Evolutionary conservation across 2,329 filamentous ascomycete genomes (phyloP).

Genomic region (Phyllosticta citriasiana): DNA sequence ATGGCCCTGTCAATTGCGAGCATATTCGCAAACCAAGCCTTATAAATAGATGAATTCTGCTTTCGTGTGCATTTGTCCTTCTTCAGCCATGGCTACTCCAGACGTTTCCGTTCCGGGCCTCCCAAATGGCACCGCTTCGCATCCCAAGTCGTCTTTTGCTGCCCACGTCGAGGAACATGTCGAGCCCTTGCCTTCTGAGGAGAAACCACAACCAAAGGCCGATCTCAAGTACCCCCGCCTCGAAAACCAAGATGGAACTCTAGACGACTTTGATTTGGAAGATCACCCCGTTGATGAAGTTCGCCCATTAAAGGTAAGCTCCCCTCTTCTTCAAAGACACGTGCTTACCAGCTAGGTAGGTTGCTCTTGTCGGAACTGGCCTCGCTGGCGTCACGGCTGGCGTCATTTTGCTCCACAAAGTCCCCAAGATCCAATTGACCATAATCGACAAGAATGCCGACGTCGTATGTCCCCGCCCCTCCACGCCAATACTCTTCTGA

Average conservation of each 20-base stretch:
- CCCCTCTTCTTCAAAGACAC: neutral
- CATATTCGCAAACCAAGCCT: neutral
- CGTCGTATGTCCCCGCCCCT: constrained; percentile 41
- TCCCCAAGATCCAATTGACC: constrained; percentile 55
- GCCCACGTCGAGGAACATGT: neutral
- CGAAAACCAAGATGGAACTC: neutral
- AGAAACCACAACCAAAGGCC: neutral
- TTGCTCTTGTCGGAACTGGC: constrained; percentile 56
- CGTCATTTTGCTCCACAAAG: constrained; percentile 55
- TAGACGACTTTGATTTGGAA: constrained; percentile 20
- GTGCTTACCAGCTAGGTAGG: constrained; percentile 32
- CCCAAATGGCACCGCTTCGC: neutral
- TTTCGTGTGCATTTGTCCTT: neutral
- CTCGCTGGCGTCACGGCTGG: constrained; percentile 55
- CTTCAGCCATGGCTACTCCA: neutral
- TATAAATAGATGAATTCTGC: neutral
- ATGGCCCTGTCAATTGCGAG: constrained; percentile 6
- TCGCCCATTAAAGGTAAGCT: constrained; percentile 14
- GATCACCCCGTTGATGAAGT: constrained; percentile 23
- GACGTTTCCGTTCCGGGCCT: neutral
- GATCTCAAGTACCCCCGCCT: neutral
- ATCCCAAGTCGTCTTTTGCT: neutral
- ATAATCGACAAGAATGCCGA: constrained; percentile 61
- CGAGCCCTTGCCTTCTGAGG: neutral
- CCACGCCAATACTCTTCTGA: constrained; percentile 26